Percentiles rank a stretch among this genome's conserved stretches.
These are phyloP conservation scores for Oryza meridionalis DNA, from an alignment of 176 grass and related monocot species.

Conservation along the genomic window DNA sequence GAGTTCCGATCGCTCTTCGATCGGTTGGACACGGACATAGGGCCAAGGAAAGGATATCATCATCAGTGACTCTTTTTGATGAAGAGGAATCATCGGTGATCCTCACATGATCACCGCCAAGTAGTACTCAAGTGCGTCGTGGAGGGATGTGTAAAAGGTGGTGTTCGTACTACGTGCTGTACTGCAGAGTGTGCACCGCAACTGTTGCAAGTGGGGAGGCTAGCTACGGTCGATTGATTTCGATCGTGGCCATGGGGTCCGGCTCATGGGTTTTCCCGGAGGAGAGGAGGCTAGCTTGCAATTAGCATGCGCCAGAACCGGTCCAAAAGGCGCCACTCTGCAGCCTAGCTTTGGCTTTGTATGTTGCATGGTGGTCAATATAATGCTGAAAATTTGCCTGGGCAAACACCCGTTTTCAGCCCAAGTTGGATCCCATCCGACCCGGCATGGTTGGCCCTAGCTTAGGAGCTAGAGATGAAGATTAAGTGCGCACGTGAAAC, in stretches of 20 bases:
- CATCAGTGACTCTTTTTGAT: too few relatives aligned
- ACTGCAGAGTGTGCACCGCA: background rate
- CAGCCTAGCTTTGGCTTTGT: background rate
- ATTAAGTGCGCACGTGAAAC: too few relatives aligned
- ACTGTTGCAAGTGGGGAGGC: background rate
- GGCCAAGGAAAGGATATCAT: background rate
- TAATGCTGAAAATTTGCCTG: background rate
- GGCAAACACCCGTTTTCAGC: background rate
- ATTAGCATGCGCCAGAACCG: background rate
- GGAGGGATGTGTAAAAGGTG: background rate
- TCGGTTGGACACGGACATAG: background rate
- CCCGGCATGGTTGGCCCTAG: background rate
- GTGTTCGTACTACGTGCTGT: background rate
- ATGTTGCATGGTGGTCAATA: background rate
- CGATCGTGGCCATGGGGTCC: background rate
- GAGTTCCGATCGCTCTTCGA: background rate
- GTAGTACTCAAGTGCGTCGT: background rate
- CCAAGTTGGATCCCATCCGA: background rate
- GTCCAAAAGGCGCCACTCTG: constrained; percentile 11
- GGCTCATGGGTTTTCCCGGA: background rate
- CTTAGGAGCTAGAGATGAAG: too few relatives aligned
- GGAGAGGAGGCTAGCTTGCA: constrained; percentile 6
- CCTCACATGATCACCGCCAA: background rate
- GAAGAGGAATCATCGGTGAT: background rate
- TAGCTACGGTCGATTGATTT: background rate